Percentiles rank a stretch among this genome's conserved stretches.
phyloP scores from a whole-genome alignment of 257 asterid genomes.

The Solanum sejunctum region DNA sequence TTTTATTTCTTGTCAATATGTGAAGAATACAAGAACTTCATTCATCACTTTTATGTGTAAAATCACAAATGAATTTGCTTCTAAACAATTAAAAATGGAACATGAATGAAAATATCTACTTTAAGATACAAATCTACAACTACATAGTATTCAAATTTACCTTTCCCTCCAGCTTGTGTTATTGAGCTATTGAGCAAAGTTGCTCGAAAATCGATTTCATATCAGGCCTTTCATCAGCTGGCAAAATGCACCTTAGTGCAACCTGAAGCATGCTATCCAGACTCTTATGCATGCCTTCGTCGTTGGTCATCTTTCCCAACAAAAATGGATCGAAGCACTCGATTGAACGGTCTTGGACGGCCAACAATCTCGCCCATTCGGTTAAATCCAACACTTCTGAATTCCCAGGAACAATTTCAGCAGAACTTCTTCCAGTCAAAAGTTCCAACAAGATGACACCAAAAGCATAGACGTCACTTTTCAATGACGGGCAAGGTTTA shows the following conservation, averaged over 20 bases:
- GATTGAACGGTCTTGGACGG: conserved; percentile 32
- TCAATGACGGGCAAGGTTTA: conserved; percentile 70
- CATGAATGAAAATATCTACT: background rate
- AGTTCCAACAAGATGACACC: conserved; percentile 68
- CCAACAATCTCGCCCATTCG: conserved; percentile 72
- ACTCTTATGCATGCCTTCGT: conserved; percentile 7
- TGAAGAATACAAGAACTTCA: background rate
- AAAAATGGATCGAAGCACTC: conserved; percentile 46
- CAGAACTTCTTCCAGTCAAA: conserved; percentile 54
- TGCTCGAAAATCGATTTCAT: conserved; percentile 55
- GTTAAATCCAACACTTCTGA: conserved; percentile 44
- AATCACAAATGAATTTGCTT: background rate
- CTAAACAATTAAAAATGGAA: conserved; percentile 1
- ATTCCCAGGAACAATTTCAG: conserved; percentile 42
- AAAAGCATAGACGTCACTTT: conserved; percentile 77
- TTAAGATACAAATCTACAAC: background rate
- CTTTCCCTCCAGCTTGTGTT: background rate
- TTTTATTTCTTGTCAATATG: background rate
- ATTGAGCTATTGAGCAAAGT: conserved; percentile 27
- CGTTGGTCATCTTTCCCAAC: conserved; percentile 10
- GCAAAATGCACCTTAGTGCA: conserved; percentile 62
- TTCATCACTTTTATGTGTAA: background rate
- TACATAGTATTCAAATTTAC: background rate
- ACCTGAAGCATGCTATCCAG: conserved; percentile 43
- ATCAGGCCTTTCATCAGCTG: conserved; percentile 78